Evolutionary conservation across 192 early-diverging fungal species (phyloP), one percentile per base, ranked within the genome.

Genomic region (Podochytrium sp.): DNA sequence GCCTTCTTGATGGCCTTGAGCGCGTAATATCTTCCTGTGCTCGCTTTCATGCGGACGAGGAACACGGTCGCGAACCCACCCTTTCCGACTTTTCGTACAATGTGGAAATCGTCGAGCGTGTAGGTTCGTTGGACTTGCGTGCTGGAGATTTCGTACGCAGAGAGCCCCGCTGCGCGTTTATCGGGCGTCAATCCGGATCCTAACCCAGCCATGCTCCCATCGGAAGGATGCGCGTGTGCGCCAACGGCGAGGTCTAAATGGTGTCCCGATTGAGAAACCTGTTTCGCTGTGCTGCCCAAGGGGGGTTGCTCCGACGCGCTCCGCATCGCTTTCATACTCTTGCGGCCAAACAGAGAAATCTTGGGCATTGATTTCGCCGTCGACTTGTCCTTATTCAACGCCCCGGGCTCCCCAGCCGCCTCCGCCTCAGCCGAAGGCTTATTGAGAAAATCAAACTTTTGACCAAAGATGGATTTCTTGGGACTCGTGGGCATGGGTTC

Each of bases 1-100:
- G 73, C 65, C 64, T 88, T 88, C 59, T 82, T 88, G 68, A 88
- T 87, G 32, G 79, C 83, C 53, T 88, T 88, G 33, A 88, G 73
- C 1, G 86, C 86, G 74, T 74, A 88, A 78, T 85, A 87, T 59
- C 81, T 59, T 33, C 86, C 86, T 4, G 81, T 83, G 30, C 74
- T 73, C 12, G 70, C 68, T 70, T 83, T 82, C 42, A 83, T 40
- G 1, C 85, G 66, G 33, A 86, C 79, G 43, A 84, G 61, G 59
- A 83, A 84, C 37, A 86, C 85, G 35, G 73, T 86, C 6, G 82
- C 85, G 74, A 86, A 86, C 14, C 82, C 82, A 53, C 85, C 85
- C 70, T 86, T 86, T 25, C 85, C 85, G 38, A 83, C 85, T 37
- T 79, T 65, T 18, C 76, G 50, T 29, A 86, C 76, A 30, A 86